Conservation (phyloP, 1,284 basidiomycete species). For the Ganoderma multipileum region DNA sequence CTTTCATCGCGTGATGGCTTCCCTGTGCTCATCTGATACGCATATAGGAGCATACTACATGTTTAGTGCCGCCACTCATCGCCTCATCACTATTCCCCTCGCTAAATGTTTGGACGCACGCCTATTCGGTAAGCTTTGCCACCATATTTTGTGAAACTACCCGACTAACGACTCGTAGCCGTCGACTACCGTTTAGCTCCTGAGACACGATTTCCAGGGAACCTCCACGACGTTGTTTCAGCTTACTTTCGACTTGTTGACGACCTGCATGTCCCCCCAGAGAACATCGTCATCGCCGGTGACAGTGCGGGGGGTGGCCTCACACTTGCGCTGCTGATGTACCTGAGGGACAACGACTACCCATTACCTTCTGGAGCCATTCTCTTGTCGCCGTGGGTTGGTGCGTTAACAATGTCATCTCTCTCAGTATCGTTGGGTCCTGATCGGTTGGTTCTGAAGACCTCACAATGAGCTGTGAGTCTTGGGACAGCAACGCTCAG, state of each 20-base stretch:
- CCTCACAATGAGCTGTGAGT: slow-evolving; percentile 95
- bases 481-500: slow-evolving; percentile 92
- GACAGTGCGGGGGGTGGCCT: slow-evolving; percentile 96
- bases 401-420: slow-evolving; percentile 51
- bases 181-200: slow-evolving; percentile 97
- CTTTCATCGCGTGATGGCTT: not conserved
- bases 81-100: slow-evolving; percentile 90
- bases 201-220: slow-evolving; percentile 93
- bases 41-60: slow-evolving; percentile 87
- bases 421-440: not conserved
- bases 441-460: slow-evolving; percentile 53
- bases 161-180: slow-evolving; percentile 53
- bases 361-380: slow-evolving; percentile 84
- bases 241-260: slow-evolving; percentile 90
- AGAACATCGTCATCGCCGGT: slow-evolving; percentile 89
- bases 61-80: slow-evolving; percentile 93
- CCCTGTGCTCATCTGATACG: not conserved
- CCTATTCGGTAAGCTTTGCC: slow-evolving; percentile 80
- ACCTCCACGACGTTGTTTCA: slow-evolving; percentile 89
- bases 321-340: slow-evolving; percentile 87
- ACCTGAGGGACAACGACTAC: slow-evolving; percentile 88
- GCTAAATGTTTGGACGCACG: slow-evolving; percentile 92
- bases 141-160: not conserved
- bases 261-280: slow-evolving; percentile 89
- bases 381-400: slow-evolving; percentile 94